Conservation (phyloP, 2,329 filamentous ascomycete species). For the Cordyceps farinosa region DNA sequence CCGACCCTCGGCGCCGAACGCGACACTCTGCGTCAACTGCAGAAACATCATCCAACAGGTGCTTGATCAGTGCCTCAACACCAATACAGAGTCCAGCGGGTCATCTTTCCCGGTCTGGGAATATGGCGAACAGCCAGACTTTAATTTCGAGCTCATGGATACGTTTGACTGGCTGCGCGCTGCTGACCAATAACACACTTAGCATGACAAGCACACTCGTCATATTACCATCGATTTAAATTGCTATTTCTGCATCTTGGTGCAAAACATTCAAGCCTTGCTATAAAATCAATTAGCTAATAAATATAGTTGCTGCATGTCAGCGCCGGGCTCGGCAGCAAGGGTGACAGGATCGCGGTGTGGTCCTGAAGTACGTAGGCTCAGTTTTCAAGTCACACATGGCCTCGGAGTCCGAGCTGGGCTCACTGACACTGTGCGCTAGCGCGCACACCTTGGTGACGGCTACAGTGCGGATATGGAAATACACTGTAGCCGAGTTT, state of each 20-base stretch:
- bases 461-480: neutral
- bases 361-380: neutral
- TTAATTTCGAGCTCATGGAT: slow-evolving; percentile 40
- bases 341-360: neutral
- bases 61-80: slow-evolving; percentile 47
- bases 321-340: neutral
- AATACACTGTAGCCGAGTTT: slow-evolving; percentile 1
- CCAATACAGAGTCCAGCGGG: slow-evolving; percentile 24
- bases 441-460: neutral
- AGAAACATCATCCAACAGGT: slow-evolving; percentile 48
- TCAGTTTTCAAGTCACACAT: neutral
- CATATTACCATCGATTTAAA: neutral
- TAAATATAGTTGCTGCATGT: neutral
- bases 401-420: neutral
- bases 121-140: slow-evolving; percentile 26
- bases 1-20: slow-evolving; percentile 45
- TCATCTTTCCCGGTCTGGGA: slow-evolving; percentile 35
- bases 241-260: neutral
- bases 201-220: slow-evolving; percentile 17
- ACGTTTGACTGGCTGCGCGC: slow-evolving; percentile 38
- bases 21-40: slow-evolving; percentile 44
- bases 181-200: neutral
- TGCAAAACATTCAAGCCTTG: neutral
- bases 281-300: neutral
- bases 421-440: neutral